These are phyloP conservation scores for Solanum pinnatisectum DNA, from an alignment of 257 asterid species.

Conservation along the genomic window DNA sequence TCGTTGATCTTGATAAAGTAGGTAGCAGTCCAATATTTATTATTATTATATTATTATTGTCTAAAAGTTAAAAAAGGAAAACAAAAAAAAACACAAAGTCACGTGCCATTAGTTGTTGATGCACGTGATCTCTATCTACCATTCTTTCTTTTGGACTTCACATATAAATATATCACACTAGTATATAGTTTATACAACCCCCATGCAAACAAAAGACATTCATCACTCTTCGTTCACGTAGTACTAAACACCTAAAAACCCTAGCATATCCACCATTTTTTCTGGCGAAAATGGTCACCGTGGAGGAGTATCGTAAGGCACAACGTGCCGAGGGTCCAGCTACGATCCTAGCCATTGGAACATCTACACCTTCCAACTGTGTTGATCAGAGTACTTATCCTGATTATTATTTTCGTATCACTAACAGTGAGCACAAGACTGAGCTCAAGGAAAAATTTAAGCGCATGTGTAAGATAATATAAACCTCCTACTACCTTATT, in stretches of 20 bases:
- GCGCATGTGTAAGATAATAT: constrained; percentile 58
- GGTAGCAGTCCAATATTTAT: neutral
- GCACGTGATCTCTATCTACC: neutral
- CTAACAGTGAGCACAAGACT: constrained; percentile 51
- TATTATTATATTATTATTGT: neutral
- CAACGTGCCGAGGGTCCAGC: constrained; percentile 80
- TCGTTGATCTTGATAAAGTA: neutral
- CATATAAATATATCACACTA: neutral
- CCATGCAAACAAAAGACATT: neutral
- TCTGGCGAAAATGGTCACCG: constrained; percentile 35
- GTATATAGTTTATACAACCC: neutral
- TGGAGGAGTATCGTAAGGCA: constrained; percentile 54
- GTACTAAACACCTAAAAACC: neutral
- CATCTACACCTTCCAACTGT: constrained; percentile 58
- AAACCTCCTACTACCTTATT: neutral
- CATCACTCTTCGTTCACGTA: neutral
- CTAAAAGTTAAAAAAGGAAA: neutral
- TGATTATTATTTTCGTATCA: constrained; percentile 65
- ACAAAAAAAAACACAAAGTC: neutral
- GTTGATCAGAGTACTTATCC: constrained; percentile 59
- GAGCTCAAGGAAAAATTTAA: constrained; percentile 57
- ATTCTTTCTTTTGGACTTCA: neutral
- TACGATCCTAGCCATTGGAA: constrained; percentile 65
- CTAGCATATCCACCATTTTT: neutral
- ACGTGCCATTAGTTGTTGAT: neutral